Evolutionary conservation across 2,329 filamentous ascomycete species (phyloP), one percentile per base, ranked within the genome.

Genomic region (Fusarium sp.): DNA sequence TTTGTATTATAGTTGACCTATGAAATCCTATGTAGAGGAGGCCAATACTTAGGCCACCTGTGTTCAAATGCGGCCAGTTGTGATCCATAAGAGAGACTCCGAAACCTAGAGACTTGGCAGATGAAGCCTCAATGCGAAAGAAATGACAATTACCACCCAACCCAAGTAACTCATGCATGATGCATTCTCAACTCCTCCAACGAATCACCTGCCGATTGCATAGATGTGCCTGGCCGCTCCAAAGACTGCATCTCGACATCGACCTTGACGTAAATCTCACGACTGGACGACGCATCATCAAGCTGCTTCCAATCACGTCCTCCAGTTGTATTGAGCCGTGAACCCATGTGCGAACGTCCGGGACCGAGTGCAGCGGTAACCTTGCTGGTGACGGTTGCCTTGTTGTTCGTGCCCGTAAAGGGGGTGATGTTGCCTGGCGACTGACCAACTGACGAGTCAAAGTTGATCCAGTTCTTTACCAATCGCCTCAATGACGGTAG

Each of bases 231-330:
- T 6, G 62, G 44, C 6, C 44, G 44, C 13, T 62, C 57, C 36
- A 65, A 27, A 3, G 56, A 41, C 46, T 65, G 62, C 65, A 67
- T 67, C 28, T 67, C 65, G 9, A 67, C 44, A 34, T 67, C 65
- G 7, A 65, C 52, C 3, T 60, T 60, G 11, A 67, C 65, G 1
- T 55, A 58, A 4, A 67, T 65, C 3, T 56, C 44, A 15, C n/a
- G 34, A n/a, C 58, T 67, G 0, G 65, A 67, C 9, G 62, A 58
- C 12, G 48, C 57, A 15, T 67, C 62, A 8, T 67, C 62, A 3
- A 67, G 41, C 3, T 34, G 36, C 2, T 65, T 47, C 65, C 65
- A 67, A n/a, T 58, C 30, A 7, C 39, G 30, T 4, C 60, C 39
- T 4, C 10, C 40, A 3, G 23, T 30, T 12, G 16, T 8, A 4